Evolutionary conservation across 225 moss, liverwort and hornwort species (phyloP).

Genomic region (Marchantia paleacea): DNA sequence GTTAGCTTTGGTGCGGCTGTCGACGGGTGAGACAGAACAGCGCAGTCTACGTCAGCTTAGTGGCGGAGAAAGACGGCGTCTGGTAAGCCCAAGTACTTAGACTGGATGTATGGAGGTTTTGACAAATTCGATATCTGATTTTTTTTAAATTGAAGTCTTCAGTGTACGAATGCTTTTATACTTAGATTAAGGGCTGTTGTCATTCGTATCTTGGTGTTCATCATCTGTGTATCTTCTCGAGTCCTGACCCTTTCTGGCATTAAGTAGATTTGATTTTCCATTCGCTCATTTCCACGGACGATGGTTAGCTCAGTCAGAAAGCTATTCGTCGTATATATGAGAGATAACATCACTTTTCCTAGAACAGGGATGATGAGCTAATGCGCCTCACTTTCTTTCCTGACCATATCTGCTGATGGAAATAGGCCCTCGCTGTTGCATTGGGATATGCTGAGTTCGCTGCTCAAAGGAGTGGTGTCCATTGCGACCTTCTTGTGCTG

Average conservation of each 20-base stretch:
- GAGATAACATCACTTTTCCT: too few species aligned
- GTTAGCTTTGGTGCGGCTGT: conserved; percentile 74
- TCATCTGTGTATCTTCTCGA: not conserved
- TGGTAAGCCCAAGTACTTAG: conserved; percentile 37
- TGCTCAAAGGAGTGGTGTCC: conserved; percentile 73
- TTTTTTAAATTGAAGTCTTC: not conserved
- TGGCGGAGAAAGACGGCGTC: conserved; percentile 93
- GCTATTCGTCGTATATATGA: too few species aligned
- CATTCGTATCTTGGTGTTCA: not conserved
- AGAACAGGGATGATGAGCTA: too few species aligned
- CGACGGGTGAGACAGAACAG: conserved; percentile 59
- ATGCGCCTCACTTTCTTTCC: not conserved
- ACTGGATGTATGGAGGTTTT: not conserved
- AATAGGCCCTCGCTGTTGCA: conserved; percentile 83
- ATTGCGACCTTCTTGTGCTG: conserved; percentile 91
- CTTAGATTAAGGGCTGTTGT: not conserved
- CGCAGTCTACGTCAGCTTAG: conserved; percentile 89
- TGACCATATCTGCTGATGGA: not conserved
- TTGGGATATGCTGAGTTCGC: conserved; percentile 87
- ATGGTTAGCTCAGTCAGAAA: too few species aligned
- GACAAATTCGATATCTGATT: not conserved
- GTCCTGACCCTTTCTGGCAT: too few species aligned
- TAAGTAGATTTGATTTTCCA: too few species aligned
- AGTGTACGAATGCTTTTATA: not conserved
- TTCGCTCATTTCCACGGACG: too few species aligned